Conservation (phyloP, 768 basidiomycete species). For the Suillus sp. region DNA sequence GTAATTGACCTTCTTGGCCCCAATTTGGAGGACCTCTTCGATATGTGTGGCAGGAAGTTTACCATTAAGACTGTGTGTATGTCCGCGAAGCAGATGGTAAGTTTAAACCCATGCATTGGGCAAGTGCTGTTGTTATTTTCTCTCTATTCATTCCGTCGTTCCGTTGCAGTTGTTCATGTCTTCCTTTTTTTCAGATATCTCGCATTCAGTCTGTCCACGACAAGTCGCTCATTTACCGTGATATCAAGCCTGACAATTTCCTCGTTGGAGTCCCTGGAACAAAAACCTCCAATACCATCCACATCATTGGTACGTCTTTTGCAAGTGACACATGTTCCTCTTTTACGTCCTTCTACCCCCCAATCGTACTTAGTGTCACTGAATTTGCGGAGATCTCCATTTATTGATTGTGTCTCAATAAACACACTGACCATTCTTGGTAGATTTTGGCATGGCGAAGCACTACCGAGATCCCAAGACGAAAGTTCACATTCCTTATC, state of each 20-base stretch:
- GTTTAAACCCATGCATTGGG: constrained; percentile 25
- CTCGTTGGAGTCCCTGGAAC: constrained; percentile 92
- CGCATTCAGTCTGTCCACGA: constrained; percentile 98
- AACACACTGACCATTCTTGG: constrained; percentile 17
- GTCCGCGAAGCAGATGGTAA: constrained; percentile 98
- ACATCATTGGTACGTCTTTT: constrained; percentile 74
- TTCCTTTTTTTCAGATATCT: constrained; percentile 62
- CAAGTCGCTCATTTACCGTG: constrained; percentile 97
- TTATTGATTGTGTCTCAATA: not conserved
- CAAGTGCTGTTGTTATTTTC: not conserved
- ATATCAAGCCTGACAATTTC: constrained; percentile 99
- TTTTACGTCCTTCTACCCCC: constrained; percentile 15
- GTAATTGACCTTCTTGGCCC: constrained; percentile 97
- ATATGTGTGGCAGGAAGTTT: constrained; percentile 99
- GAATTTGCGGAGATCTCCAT: not conserved
- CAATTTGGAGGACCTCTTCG: constrained; percentile 96
- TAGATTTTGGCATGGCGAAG: constrained; percentile 99
- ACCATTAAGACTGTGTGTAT: constrained; percentile 97
- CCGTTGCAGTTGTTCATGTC: constrained; percentile 9
- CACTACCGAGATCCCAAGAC: constrained; percentile 99
- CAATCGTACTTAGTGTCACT: constrained; percentile 4
- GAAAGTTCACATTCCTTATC: constrained; percentile 98
- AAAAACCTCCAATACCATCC: constrained; percentile 85
- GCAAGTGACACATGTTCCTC: constrained; percentile 1
- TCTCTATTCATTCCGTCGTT: constrained; percentile 16